Conservation (phyloP, 805 yeast genomes). For the Candida nitratophila region DNA sequence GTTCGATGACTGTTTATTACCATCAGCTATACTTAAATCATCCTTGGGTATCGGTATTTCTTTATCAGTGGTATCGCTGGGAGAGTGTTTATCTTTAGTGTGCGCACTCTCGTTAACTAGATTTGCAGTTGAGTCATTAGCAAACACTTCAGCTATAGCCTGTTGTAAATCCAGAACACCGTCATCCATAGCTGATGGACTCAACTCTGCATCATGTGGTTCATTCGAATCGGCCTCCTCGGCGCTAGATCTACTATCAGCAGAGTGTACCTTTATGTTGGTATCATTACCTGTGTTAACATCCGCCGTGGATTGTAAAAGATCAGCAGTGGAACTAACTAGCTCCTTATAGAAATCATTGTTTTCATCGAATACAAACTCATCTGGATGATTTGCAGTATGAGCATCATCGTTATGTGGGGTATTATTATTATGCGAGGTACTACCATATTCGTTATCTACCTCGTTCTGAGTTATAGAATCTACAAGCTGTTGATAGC, state of each 20-base stretch:
- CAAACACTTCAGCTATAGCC: conserved; percentile 1
- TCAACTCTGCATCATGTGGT: not conserved
- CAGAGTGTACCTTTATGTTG: no score
- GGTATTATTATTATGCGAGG: not conserved
- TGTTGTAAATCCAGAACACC: not conserved
- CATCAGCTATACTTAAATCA: not conserved
- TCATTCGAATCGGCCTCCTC: no score
- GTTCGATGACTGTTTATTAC: no score
- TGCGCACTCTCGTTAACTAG: no score
- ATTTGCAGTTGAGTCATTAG: not conserved
- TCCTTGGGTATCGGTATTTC: not conserved
- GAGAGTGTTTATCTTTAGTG: not conserved
- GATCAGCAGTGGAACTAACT: conserved; percentile 6
- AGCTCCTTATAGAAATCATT: conserved; percentile 9
- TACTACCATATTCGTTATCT: not conserved
- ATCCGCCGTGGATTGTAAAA: conserved; percentile 1
- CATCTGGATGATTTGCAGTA: not conserved
- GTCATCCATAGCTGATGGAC: not conserved
- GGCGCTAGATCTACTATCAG: no score
- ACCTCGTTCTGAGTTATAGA: not conserved
- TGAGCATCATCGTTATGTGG: not conserved
- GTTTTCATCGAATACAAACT: conserved; percentile 2
- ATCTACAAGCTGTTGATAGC: not conserved
- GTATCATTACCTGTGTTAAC: not conserved
- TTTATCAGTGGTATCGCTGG: not conserved